Conservation (phyloP, 805 yeast genomes). For the Candida sithepensis region DNA sequence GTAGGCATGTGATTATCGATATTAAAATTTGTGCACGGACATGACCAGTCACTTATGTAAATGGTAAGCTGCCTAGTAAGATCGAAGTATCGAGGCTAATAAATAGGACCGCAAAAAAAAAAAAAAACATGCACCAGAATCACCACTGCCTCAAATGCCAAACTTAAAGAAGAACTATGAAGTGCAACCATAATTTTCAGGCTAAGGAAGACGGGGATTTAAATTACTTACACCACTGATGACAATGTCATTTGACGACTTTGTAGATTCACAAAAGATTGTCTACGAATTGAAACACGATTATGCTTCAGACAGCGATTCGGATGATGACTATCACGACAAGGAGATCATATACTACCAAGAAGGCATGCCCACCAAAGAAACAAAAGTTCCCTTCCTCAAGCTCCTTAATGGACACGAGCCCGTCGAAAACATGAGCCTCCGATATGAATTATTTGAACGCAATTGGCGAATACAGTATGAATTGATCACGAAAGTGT, state of each 20-base stretch:
- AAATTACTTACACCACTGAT: not conserved
- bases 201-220: not conserved
- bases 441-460: conserved; percentile 40
- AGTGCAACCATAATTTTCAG: too few species aligned
- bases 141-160: too few species aligned
- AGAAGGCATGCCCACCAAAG: conserved; percentile 18
- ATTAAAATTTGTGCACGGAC: too few species aligned
- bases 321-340: conserved; percentile 1
- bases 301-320: not conserved
- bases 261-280: conserved; percentile 30
- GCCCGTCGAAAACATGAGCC: conserved; percentile 31
- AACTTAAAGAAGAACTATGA: too few species aligned
- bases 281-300: conserved; percentile 25
- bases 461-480: conserved; percentile 36
- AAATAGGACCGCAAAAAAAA: too few species aligned
- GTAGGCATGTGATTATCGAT: too few species aligned
- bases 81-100: too few species aligned
- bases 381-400: conserved; percentile 36
- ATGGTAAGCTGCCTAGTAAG: too few species aligned
- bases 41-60: too few species aligned
- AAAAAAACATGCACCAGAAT: too few species aligned
- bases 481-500: conserved; percentile 25
- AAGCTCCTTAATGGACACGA: conserved; percentile 42
- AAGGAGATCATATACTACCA: conserved; percentile 11
- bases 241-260: conserved; percentile 17